These are phyloP conservation scores for Gracilaria vermiculophylla DNA, from an alignment of 23 red algal species.

Conservation along the genomic window DNA sequence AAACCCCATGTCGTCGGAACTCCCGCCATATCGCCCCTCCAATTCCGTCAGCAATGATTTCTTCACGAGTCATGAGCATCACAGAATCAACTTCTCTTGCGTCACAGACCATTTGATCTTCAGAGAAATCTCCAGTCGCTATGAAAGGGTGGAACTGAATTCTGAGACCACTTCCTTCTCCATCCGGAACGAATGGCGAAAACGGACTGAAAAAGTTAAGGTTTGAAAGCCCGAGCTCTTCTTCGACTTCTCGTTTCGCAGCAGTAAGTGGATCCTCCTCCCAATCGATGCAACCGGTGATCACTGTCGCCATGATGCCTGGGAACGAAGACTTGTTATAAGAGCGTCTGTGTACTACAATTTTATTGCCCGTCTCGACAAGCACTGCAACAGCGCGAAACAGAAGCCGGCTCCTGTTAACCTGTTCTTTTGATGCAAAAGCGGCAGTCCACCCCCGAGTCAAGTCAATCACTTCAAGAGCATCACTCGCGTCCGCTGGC, in stretches of 20 bases:
- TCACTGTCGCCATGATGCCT: constrained; percentile 22
- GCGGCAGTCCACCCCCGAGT: constrained; percentile 49
- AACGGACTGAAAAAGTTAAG: constrained; percentile 29
- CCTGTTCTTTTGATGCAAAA: constrained; percentile 15
- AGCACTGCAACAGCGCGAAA: constrained; percentile 59
- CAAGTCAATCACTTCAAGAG: constrained; percentile 51
- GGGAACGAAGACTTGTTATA: constrained; percentile 31
- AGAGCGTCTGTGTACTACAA: constrained; percentile 60
- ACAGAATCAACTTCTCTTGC: constrained; percentile 51
- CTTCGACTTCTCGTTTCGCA: constrained; percentile 52
- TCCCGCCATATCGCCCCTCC: constrained; percentile 51
- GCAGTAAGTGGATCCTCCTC: constrained; percentile 27
- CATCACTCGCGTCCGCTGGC: neutral
- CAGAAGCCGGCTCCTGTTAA: constrained; percentile 1
- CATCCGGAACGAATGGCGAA: constrained; percentile 32
- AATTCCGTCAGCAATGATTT: constrained; percentile 48
- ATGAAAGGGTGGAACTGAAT: constrained; percentile 62
- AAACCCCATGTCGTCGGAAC: constrained; percentile 49
- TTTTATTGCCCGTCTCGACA: constrained; percentile 37
- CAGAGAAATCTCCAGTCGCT: constrained; percentile 30
- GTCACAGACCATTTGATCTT: constrained; percentile 29
- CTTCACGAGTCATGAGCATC: constrained; percentile 43
- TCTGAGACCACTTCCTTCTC: constrained; percentile 22
- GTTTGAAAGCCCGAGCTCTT: constrained; percentile 48
- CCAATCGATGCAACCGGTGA: constrained; percentile 62